Evolutionary conservation across 129 eudicot species (phyloP).

Genomic region (Oenanthe sinensis): DNA sequence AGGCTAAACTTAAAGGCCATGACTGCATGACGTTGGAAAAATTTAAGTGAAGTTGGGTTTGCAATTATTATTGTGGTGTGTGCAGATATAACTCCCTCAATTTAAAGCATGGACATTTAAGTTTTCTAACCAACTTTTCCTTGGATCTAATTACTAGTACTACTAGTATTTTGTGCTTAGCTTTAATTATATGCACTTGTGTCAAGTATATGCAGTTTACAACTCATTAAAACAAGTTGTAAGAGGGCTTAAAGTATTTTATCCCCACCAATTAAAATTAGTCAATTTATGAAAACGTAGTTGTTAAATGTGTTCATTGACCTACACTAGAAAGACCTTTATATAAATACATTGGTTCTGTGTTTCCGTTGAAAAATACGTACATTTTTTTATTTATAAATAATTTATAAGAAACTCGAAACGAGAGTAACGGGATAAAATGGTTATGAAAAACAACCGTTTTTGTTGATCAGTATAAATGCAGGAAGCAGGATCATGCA

Average conservation of each 20-base stretch:
- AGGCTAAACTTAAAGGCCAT: slow-evolving; percentile 17
- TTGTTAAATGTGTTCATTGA: no score
- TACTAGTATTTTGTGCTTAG: not conserved
- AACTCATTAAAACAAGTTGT: no score
- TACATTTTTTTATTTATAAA: no score
- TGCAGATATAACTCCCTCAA: slow-evolving; percentile 8
- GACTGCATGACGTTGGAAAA: slow-evolving; percentile 5
- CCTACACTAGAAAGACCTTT: no score
- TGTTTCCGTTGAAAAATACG: no score
- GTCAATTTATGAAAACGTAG: no score
- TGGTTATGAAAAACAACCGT: not conserved
- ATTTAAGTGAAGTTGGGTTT: slow-evolving; percentile 11
- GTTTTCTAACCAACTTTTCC: slow-evolving; percentile 14
- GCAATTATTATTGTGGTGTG: slow-evolving; percentile 8
- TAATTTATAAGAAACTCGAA: no score
- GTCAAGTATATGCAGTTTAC: not conserved
- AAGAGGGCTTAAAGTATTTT: no score
- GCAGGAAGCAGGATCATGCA: not conserved
- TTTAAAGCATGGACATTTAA: slow-evolving; percentile 10
- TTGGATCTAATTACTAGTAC: slow-evolving; percentile 8
- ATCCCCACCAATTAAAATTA: no score
- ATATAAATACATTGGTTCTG: no score
- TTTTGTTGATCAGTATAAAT: not conserved
- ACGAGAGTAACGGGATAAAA: no score
- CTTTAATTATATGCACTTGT: not conserved